These are phyloP conservation scores for Trichophaea hybrida DNA, from an alignment of 2,329 filamentous ascomycete genomes.

Conservation along the genomic window DNA sequence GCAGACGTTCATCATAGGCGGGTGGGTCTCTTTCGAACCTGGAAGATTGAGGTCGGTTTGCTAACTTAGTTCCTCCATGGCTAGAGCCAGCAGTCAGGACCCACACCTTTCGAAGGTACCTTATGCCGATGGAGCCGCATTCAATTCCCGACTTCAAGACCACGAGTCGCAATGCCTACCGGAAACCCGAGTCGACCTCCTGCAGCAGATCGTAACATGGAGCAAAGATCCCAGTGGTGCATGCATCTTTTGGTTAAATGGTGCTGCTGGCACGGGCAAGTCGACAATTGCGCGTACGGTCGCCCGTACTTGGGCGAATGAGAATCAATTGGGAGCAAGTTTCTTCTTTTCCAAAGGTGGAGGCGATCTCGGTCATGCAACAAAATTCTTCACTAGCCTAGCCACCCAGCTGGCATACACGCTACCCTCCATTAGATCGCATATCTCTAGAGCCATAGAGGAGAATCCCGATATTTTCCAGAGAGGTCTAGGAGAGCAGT, in stretches of 20 bases:
- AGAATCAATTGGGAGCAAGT: constrained; percentile 23
- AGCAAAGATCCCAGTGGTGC: not conserved
- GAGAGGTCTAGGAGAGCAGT: constrained; percentile 31
- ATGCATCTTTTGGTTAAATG: constrained; percentile 31
- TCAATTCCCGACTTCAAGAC: not conserved
- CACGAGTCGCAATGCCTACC: too few species aligned
- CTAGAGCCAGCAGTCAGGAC: too few species aligned
- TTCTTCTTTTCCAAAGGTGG: constrained; percentile 20
- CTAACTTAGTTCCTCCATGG: too few species aligned
- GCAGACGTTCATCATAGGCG: too few species aligned
- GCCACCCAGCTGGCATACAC: constrained; percentile 1
- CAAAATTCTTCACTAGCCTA: constrained; percentile 12
- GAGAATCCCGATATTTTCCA: constrained; percentile 21
- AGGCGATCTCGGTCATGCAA: constrained; percentile 5
- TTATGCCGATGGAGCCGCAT: not conserved
- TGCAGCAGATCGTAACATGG: not conserved
- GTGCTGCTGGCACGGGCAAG: too few species aligned
- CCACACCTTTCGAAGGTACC: too few species aligned
- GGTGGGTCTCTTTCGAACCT: too few species aligned
- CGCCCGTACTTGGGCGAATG: constrained; percentile 26
- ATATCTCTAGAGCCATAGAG: not conserved
- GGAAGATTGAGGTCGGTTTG: too few species aligned
- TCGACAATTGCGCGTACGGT: too few species aligned
- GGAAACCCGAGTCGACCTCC: not conserved
- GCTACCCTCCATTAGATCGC: not conserved